These are phyloP conservation scores for Trypanosoma conorhini DNA, from an alignment of 208 protist genomes.

Conservation along the genomic window DNA sequence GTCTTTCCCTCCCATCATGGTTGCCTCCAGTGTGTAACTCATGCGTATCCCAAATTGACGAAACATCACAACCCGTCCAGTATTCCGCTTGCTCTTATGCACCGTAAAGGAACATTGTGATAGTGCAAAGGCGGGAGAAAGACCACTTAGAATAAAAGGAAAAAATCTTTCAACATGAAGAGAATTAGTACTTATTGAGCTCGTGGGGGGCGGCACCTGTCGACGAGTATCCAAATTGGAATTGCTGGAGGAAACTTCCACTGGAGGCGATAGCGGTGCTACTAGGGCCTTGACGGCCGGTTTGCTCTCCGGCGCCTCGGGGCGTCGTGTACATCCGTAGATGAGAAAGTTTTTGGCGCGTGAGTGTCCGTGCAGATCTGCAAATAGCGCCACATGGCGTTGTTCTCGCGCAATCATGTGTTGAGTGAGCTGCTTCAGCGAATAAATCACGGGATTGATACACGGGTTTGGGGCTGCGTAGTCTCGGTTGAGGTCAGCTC, in stretches of 20 bases:
- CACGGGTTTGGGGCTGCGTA: constrained; percentile 75
- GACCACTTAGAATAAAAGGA: constrained; percentile 51
- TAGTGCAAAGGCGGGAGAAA: constrained; percentile 71
- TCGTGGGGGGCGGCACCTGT: not conserved
- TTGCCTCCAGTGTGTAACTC: constrained; percentile 94
- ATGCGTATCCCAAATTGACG: constrained; percentile 91
- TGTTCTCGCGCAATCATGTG: constrained; percentile 68
- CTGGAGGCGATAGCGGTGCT: not conserved
- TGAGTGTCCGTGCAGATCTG: constrained; percentile 96
- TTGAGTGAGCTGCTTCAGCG: constrained; percentile 72
- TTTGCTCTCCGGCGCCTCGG: constrained; percentile 12
- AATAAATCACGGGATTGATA: constrained; percentile 84
- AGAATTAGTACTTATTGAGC: not conserved
- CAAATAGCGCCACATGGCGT: constrained; percentile 83
- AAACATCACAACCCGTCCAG: constrained; percentile 92
- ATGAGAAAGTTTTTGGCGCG: constrained; percentile 95
- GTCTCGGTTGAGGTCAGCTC: constrained; percentile 96
- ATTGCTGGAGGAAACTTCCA: not conserved
- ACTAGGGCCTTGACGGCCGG: not conserved
- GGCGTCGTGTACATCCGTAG: constrained; percentile 87
- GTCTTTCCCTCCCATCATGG: constrained; percentile 84
- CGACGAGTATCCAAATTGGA: constrained; percentile 5
- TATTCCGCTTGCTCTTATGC: constrained; percentile 85
- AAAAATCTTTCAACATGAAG: constrained; percentile 74
- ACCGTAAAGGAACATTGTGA: constrained; percentile 85